Evolutionary conservation across 1,139 yeast species (phyloP), one percentile per base, ranked within the genome.

Genomic region (Yamadazyma triangularis): DNA sequence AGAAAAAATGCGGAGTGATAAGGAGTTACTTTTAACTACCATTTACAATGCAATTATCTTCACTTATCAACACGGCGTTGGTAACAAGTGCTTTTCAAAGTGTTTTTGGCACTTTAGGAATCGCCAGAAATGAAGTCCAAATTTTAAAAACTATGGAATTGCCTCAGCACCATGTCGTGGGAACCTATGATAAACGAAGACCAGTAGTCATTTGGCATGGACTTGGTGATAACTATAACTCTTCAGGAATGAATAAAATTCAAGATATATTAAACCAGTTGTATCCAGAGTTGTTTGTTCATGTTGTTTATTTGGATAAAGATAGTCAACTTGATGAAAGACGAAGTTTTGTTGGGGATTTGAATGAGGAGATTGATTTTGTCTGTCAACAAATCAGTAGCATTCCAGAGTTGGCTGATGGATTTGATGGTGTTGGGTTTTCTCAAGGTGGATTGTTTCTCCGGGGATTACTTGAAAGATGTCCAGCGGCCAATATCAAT

Each of bases 141-240:
- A n/a, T n/a, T n/a, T n/a, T n/a, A n/a, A n/a, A n/a, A n/a, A n/a
- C n/a, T n/a, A n/a, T n/a, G n/a, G n/a, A n/a, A n/a, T n/a, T n/a
- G n/a, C n/a, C n/a, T n/a, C n/a, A n/a, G n/a, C n/a, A n/a, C n/a
- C n/a, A n/a, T n/a, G n/a, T n/a, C n/a, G n/a, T 10, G 15, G 36
- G 31, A 14, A 12, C 32, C n/a, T 35, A 39, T 18, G 41, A 32
- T 24, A 23, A 27, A 11, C 24, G 39, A 23, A 40, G 53, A 27
- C 88, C 89, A 0, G 70, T 84, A 3, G 86, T 85, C 2, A 48
- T 85, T 25, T 85, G 94, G 94, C 95, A 85, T 47, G 95, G 95
- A 0, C 66, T 85, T 46, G 93, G 94, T 0, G 95, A 85, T 51
- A 66, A 73, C 13, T 84, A 78, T 48, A 73, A 81, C 47, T 77